A percentile compares a stretch with the other conserved stretches of the same genome.
Conservation (phyloP, 345 rosid species). For the Lepidium sativum region DNA sequence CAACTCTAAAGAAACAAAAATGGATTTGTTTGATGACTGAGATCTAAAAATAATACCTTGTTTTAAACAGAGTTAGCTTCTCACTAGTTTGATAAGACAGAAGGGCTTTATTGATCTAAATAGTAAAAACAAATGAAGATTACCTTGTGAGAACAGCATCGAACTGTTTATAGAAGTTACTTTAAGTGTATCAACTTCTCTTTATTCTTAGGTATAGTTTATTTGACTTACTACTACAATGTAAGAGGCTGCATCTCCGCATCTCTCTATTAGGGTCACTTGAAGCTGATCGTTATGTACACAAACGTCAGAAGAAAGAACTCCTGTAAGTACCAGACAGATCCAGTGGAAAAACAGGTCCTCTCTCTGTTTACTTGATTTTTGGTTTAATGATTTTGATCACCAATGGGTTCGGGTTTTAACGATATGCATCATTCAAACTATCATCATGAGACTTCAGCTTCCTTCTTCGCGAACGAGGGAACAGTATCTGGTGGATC, state of each 20-base stretch:
- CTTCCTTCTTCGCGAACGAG: conserved; percentile 74
- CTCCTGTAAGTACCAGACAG: conserved; percentile 15
- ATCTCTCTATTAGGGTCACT: conserved; percentile 5
- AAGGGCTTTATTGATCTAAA: conserved; percentile 5
- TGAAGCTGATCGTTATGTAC: conserved; percentile 24
- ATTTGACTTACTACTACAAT: conserved; percentile 9
- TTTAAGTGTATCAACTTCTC: conserved; percentile 18
- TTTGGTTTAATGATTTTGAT: neutral
- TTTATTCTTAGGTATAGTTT: conserved; percentile 10
- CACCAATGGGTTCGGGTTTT: neutral
- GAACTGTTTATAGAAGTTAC: neutral
- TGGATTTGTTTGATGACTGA: too few relatives aligned
- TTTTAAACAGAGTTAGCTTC: too few relatives aligned
- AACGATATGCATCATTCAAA: conserved; percentile 16
- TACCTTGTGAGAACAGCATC: neutral
- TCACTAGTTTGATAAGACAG: too few relatives aligned
- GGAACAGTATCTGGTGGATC: conserved; percentile 73
- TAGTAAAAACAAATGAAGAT: neutral
- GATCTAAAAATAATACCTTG: too few relatives aligned
- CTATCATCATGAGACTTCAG: conserved; percentile 39
- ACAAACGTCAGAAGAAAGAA: conserved; percentile 18
- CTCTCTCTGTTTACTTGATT: neutral
- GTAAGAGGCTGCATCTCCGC: conserved; percentile 16
- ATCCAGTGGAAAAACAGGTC: conserved; percentile 15
- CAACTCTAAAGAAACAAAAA: neutral